Evolutionary conservation across 148 eudicot species (phyloP).

Genomic region (Fagopyrum esculentum): DNA sequence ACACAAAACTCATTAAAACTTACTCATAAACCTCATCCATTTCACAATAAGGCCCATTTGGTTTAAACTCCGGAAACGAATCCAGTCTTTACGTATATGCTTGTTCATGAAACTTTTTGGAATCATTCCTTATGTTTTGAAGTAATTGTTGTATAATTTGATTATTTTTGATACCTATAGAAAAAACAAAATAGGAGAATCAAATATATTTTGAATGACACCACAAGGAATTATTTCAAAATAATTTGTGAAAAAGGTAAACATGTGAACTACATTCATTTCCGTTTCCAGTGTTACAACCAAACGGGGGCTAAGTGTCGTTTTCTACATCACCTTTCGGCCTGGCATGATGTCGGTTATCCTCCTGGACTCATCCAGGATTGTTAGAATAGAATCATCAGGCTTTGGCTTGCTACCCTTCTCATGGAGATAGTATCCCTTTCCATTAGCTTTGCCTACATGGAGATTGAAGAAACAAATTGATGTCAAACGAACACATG

Average conservation of each 20-base stretch:
- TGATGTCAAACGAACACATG: not conserved
- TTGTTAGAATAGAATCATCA: constrained; percentile 62
- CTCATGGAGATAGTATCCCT: constrained; percentile 76
- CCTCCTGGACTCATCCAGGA: constrained; percentile 78
- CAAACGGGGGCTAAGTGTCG: not conserved
- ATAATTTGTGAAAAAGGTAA: not conserved
- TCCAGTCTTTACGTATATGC: too few relatives aligned
- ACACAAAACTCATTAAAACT: not conserved
- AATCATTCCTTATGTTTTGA: too few relatives aligned
- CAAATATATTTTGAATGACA: too few relatives aligned
- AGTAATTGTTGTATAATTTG: too few relatives aligned
- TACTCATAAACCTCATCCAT: too few relatives aligned
- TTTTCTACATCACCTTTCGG: constrained; percentile 50
- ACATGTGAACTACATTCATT: not conserved
- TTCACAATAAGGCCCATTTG: too few relatives aligned
- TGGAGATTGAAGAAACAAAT: not conserved
- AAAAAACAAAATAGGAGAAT: too few relatives aligned
- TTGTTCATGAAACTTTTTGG: too few relatives aligned
- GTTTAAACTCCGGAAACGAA: too few relatives aligned
- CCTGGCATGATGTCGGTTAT: constrained; percentile 62
- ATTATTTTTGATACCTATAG: too few relatives aligned
- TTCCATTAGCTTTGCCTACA: constrained; percentile 84
- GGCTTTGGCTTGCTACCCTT: constrained; percentile 94
- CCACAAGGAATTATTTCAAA: too few relatives aligned
- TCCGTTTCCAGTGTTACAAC: not conserved